Conservation (phyloP, 2,329 filamentous ascomycete species). For the Tolypocladium sp. region DNA sequence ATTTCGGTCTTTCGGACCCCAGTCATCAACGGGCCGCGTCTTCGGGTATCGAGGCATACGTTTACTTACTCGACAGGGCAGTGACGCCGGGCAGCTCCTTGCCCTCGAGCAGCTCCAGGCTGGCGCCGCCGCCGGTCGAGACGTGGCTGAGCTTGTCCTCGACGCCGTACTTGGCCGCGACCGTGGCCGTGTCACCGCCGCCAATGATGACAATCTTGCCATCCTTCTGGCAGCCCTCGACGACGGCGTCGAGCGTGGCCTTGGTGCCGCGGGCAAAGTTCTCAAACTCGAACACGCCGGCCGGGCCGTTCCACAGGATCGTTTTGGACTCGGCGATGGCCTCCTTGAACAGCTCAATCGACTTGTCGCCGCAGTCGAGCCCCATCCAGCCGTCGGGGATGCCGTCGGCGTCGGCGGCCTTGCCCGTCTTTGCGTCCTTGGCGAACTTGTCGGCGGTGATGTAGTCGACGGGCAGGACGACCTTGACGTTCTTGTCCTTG, state of each 20-base stretch:
- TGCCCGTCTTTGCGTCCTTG: constrained; percentile 70
- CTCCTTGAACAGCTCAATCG: constrained; percentile 76
- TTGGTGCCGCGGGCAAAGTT: constrained; percentile 90
- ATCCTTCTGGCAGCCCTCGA: constrained; percentile 61
- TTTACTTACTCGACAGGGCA: constrained; percentile 74
- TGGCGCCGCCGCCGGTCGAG: constrained; percentile 91
- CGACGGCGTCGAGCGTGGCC: constrained; percentile 80
- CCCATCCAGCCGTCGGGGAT: constrained; percentile 98
- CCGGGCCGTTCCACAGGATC: constrained; percentile 97
- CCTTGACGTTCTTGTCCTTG: constrained; percentile 90
- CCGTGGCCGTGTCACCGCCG: constrained; percentile 94
- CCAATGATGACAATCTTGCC: constrained; percentile 98
- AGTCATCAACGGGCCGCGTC: neutral
- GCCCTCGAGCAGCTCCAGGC: constrained; percentile 91
- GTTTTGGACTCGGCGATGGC: constrained; percentile 85
- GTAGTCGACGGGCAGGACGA: constrained; percentile 91
- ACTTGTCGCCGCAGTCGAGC: constrained; percentile 87
- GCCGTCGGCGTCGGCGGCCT: constrained; percentile 76
- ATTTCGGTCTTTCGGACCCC: neutral
- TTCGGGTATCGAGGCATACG: neutral
- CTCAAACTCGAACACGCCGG: constrained; percentile 96
- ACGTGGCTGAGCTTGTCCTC: constrained; percentile 98
- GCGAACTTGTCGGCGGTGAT: constrained; percentile 93
- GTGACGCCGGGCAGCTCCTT: constrained; percentile 93
- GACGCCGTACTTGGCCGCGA: constrained; percentile 92